Evolutionary conservation across 1,284 basidiomycete genomes (phyloP).

Genomic region (Sphagnurus paluster): DNA sequence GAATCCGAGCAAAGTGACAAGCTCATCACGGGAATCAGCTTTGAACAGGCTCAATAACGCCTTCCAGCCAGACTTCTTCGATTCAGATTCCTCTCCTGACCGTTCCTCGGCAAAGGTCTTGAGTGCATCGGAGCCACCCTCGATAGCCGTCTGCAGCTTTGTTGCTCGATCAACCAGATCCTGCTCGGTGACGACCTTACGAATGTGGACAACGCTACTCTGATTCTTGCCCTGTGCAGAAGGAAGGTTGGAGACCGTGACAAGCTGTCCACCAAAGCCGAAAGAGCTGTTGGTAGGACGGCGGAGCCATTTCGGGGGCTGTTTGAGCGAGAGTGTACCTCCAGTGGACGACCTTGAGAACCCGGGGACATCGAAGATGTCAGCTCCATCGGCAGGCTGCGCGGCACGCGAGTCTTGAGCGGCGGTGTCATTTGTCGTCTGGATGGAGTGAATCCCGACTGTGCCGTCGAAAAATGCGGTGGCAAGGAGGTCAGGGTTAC

Average conservation of each 20-base stretch:
- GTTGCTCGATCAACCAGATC: conserved; percentile 78
- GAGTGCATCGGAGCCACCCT: conserved; percentile 50
- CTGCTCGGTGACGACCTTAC: conserved; percentile 78
- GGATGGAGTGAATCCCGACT: conserved; percentile 76
- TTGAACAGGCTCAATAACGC: conserved; percentile 88
- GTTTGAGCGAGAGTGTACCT: conserved; percentile 78
- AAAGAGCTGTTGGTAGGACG: conserved; percentile 84
- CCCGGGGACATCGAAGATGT: conserved; percentile 75
- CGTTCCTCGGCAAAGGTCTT: conserved; percentile 68
- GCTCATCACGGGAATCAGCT: conserved; percentile 86
- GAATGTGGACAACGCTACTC: conserved; percentile 76
- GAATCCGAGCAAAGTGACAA: conserved; percentile 91
- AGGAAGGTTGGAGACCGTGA: conserved; percentile 75
- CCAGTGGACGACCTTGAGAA: conserved; percentile 49
- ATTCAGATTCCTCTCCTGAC: conserved; percentile 34
- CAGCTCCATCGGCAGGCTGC: conserved; percentile 60
- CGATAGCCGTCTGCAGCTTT: conserved; percentile 69
- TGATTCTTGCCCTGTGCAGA: conserved; percentile 75
- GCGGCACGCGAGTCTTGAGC: conserved; percentile 41
- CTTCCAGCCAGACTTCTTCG: conserved; percentile 76
- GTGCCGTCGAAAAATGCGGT: conserved; percentile 58
- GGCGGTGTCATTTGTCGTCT: conserved; percentile 78
- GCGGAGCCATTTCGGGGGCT: conserved; percentile 95
- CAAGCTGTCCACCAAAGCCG: conserved; percentile 91
- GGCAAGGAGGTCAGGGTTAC: conserved; percentile 91